phyloP scores from a whole-genome alignment of 768 basidiomycete species.

The Psilocybe sp. region DNA sequence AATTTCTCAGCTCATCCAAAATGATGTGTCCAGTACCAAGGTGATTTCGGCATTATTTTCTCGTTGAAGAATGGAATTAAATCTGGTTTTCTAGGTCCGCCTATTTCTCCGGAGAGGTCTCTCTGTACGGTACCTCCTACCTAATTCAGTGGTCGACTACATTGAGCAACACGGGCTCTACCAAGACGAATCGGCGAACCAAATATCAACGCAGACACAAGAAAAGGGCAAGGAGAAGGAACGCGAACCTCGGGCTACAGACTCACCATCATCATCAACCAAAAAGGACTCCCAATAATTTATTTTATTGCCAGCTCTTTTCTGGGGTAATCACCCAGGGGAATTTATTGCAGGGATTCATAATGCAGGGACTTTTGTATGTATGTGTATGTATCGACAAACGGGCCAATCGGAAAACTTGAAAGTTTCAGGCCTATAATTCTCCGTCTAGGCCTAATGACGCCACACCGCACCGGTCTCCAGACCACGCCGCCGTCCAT shows the following conservation, averaged over 20 bases:
- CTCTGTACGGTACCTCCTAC: slow-evolving; percentile 87
- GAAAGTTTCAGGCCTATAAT: too few relatives aligned
- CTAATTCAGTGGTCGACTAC: slow-evolving; percentile 88
- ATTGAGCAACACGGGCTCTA: slow-evolving; percentile 85
- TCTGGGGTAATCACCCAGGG: not conserved
- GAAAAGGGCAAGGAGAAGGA: slow-evolving; percentile 38
- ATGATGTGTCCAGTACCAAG: slow-evolving; percentile 96
- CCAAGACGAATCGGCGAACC: slow-evolving; percentile 49
- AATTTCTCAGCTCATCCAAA: slow-evolving; percentile 92
- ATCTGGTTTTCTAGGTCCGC: slow-evolving; percentile 40
- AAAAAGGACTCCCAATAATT: not conserved
- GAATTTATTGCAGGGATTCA: not conserved
- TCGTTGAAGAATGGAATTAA: not conserved
- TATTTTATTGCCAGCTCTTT: not conserved
- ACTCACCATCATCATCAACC: not conserved
- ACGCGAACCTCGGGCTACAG: slow-evolving; percentile 6
- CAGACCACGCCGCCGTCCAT: too few relatives aligned
- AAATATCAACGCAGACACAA: slow-evolving; percentile 12
- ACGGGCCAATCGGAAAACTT: too few relatives aligned
- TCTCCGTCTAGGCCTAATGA: too few relatives aligned
- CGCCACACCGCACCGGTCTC: too few relatives aligned
- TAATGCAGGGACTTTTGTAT: not conserved
- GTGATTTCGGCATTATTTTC: slow-evolving; percentile 28
- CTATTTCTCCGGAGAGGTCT: slow-evolving; percentile 77
- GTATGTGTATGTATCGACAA: not conserved